These are phyloP conservation scores for Rubroboletus satanas DNA, from an alignment of 768 basidiomycete genomes.

Conservation along the genomic window DNA sequence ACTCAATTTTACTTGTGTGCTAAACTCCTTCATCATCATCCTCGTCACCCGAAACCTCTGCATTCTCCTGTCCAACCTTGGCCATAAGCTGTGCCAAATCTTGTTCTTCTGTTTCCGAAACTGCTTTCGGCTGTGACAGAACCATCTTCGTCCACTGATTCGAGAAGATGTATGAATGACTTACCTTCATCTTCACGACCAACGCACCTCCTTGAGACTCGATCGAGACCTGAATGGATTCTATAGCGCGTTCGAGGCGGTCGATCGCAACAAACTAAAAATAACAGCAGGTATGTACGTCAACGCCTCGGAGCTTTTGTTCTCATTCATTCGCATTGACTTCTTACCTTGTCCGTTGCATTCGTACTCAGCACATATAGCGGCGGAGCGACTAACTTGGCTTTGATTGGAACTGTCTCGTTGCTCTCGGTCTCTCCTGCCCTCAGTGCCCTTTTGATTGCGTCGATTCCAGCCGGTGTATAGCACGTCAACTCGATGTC, in stretches of 20 bases:
- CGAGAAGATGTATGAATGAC: not conserved
- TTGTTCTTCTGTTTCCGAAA: conserved; percentile 96
- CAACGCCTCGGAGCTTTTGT: not conserved
- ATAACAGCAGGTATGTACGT: not conserved
- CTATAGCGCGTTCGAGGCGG: conserved; percentile 88
- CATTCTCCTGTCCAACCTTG: conserved; percentile 89
- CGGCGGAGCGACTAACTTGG: conserved; percentile 94
- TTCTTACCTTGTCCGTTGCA: conserved; percentile 85
- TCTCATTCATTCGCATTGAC: not conserved
- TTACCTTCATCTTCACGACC: conserved; percentile 94
- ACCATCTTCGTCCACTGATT: not conserved
- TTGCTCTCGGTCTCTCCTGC: conserved; percentile 87
- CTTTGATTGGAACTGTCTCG: conserved; percentile 92
- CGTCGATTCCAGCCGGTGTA: conserved; percentile 91
- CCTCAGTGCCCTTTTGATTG: conserved; percentile 87
- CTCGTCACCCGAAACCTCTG: conserved; percentile 93
- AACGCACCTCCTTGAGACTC: conserved; percentile 81
- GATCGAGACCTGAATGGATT: conserved; percentile 82
- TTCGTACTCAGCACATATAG: conserved; percentile 95
- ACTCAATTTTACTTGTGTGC: not conserved
- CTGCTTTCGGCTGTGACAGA: conserved; percentile 82
- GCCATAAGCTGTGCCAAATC: conserved; percentile 97
- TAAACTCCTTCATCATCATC: conserved; percentile 61
- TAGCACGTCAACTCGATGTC: conserved; percentile 98
- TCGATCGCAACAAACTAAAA: conserved; percentile 82